These are phyloP conservation scores for Xylaria hypoxylon DNA, from an alignment of 2,329 filamentous ascomycete species.

Conservation along the genomic window DNA sequence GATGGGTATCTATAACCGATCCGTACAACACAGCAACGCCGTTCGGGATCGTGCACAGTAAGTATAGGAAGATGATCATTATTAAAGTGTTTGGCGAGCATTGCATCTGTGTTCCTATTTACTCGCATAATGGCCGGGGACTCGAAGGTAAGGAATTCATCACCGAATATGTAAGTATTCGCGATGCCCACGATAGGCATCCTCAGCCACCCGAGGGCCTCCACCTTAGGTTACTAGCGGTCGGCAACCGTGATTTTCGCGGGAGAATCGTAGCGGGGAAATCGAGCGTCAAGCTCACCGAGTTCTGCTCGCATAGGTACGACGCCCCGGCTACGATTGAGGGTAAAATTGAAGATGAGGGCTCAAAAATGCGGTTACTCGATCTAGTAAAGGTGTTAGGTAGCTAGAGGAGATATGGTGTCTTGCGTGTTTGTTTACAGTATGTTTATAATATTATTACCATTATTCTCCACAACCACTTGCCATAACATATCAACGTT, in stretches of 20 bases:
- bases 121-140: constrained; percentile 43
- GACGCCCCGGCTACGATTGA: constrained; percentile 43
- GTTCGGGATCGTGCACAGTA: constrained; percentile 44
- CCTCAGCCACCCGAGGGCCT: constrained; percentile 34
- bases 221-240: constrained; percentile 33
- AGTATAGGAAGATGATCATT: constrained; percentile 48
- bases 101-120: constrained; percentile 45
- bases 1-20: constrained; percentile 37
- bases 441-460: too few species aligned
- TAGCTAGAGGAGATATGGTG: neutral
- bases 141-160: constrained; percentile 36
- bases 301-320: constrained; percentile 40
- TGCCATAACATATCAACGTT: too few species aligned
- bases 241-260: constrained; percentile 8
- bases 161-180: constrained; percentile 44
- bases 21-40: constrained; percentile 44
- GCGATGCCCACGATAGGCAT: constrained; percentile 34
- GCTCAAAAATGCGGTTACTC: constrained; percentile 21
- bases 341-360: constrained; percentile 31
- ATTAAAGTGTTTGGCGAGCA: constrained; percentile 41
- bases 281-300: constrained; percentile 42
- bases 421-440: too few species aligned
- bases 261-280: constrained; percentile 37
- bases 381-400: constrained; percentile 11
- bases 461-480: too few species aligned